Evolutionary conservation across 2,329 filamentous ascomycete species (phyloP), one percentile per base, ranked within the genome.

Genomic region (Fusarium pseudocircinatum): DNA sequence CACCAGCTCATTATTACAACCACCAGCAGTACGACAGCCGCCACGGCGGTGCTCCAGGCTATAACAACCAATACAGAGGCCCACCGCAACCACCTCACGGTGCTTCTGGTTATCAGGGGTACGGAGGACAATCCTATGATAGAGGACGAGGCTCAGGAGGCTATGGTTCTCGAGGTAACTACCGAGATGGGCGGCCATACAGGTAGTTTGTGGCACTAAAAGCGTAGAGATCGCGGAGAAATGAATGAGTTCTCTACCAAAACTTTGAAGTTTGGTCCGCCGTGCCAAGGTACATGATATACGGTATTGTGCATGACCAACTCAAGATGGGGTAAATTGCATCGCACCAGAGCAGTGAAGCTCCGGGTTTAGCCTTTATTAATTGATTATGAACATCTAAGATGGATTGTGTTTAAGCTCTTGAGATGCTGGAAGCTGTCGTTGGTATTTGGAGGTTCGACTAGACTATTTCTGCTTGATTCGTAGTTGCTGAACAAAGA

Each of bases 1-100:
- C 79, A 34, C 65, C 77, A 46, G 43, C 66, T 22, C 65, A 75
- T 36, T 72, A 77, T 56, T 74, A 78, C 60, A 76, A 74, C 36
- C 62, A 63, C n/a, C 71, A 66, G 39, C 52, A 60, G 15, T 69
- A 71, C 18, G 67, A 73, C 24, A 67, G 67, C 36, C 63, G 63
- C 18, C 60, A 69, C 20, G 66, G 70, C 14, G 74, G 72, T n/a
- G 61, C 73, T 49, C 63, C 70, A 34, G 75, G 73, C 36, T 70
- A 74, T 16, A 52, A 52, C 52, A 69, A 75, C 44, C 69, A 77
- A 47, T 66, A 72, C 40, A 62, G 68, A 44, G 75, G 68, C 40
- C 72, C 72, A 26, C 67, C 65, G 16, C 71, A 66, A 28, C 72
- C 67, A n/a, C 50, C 54, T 16, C 60, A 72, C 34, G 60, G 57